These are phyloP conservation scores for Lanmaoa pseudosensibilis DNA, from an alignment of 768 basidiomycete species.

Conservation along the genomic window DNA sequence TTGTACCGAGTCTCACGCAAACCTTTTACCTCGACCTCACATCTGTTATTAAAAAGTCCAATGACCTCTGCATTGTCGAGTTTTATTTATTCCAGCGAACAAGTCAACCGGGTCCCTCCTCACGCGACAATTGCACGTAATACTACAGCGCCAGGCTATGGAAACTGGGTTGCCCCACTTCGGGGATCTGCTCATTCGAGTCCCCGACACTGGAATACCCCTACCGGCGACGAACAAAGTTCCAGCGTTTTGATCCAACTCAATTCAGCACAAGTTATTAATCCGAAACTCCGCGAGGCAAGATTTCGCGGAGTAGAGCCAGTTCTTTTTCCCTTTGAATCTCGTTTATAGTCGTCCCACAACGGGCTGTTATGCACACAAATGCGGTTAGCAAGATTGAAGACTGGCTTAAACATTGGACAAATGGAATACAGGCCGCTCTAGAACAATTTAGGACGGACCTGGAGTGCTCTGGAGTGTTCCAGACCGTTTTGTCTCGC, in stretches of 20 bases:
- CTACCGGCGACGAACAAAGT: background rate
- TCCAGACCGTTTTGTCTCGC: too few species aligned
- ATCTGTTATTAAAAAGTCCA: background rate
- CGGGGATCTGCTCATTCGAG: background rate
- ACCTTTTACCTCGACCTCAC: background rate
- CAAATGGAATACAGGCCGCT: too few species aligned
- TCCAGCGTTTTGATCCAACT: background rate
- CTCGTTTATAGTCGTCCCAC: background rate
- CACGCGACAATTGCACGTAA: background rate
- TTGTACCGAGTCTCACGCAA: constrained; percentile 4
- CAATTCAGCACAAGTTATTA: background rate
- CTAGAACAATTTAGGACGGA: too few species aligned
- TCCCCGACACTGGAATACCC: background rate
- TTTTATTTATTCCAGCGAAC: background rate
- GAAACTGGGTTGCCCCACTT: background rate
- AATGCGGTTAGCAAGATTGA: too few species aligned
- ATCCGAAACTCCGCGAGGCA: constrained; percentile 28
- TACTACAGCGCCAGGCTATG: background rate
- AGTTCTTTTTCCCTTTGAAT: background rate
- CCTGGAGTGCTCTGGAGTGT: too few species aligned
- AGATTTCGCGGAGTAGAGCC: constrained; percentile 24
- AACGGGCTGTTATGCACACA: too few species aligned
- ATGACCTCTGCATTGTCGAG: background rate
- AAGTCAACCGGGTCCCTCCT: background rate
- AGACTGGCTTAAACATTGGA: too few species aligned